A percentile compares a stretch with the other conserved stretches of the same genome.
These are phyloP conservation scores for Torulaspora delbrueckii DNA, from an alignment of 805 yeast species.

Conservation along the genomic window DNA sequence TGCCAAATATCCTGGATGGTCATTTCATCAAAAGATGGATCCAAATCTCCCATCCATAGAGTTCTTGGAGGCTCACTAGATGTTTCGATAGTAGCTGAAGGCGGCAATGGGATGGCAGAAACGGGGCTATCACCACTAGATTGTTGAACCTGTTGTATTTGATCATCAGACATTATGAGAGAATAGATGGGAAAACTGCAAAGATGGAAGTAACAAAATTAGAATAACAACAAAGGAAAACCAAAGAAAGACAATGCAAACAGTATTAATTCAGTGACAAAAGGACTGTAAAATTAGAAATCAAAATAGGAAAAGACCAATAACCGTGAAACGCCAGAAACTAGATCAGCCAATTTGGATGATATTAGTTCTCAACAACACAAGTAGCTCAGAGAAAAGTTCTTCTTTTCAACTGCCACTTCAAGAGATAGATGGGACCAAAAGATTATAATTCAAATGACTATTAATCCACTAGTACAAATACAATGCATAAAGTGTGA, in stretches of 20 bases:
- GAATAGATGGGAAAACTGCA: not conserved
- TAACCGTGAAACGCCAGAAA: not conserved
- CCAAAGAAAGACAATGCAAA: constrained; percentile 2
- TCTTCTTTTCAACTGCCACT: not conserved
- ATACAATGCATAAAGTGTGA: not conserved
- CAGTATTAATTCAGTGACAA: not conserved
- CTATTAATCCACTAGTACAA: constrained; percentile 1
- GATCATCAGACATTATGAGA: constrained; percentile 9
- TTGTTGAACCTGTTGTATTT: not conserved
- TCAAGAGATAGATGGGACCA: not conserved
- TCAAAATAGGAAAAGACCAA: constrained; percentile 2
- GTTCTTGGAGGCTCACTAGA: constrained; percentile 57
- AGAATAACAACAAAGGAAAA: constrained; percentile 4
- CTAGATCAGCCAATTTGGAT: not conserved
- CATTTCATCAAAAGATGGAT: constrained; percentile 70
- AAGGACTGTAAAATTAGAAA: constrained; percentile 1
- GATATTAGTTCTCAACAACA: not conserved
- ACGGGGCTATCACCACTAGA: constrained; percentile 3
- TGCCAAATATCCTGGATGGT: constrained; percentile 58
- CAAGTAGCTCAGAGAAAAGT: not conserved
- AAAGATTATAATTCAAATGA: not conserved
- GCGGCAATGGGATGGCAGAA: constrained; percentile 46
- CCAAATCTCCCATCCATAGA: constrained; percentile 85
- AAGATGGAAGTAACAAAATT: not conserved
- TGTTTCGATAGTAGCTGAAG: constrained; percentile 46